A percentile compares a stretch with the other conserved stretches of the same genome.
phyloP scores from a whole-genome alignment of 2,329 filamentous ascomycete genomes.

The Talaromyces rugulosus region DNA sequence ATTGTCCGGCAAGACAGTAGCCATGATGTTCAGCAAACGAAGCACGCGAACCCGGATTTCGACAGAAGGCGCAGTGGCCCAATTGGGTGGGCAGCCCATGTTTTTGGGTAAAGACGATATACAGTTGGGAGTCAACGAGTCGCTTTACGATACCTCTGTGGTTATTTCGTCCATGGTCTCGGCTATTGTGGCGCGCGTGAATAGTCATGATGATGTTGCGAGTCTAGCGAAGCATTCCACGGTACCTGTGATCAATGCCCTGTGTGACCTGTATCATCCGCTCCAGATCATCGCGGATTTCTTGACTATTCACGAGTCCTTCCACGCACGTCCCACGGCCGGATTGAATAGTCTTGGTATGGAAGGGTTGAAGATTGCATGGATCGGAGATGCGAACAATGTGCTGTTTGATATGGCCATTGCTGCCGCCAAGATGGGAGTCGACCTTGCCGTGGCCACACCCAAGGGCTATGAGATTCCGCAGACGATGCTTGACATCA shows the following conservation, averaged over 20 bases:
- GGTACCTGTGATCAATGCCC: slow-evolving; percentile 79
- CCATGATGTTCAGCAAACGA: slow-evolving; percentile 95
- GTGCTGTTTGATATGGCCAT: slow-evolving; percentile 92
- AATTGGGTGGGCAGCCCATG: slow-evolving; percentile 91
- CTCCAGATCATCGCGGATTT: slow-evolving; percentile 93
- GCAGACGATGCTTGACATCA: slow-evolving; percentile 65
- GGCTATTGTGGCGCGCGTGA: slow-evolving; percentile 75
- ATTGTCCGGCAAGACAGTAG: slow-evolving; percentile 74
- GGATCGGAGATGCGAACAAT: slow-evolving; percentile 96
- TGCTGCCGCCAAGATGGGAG: slow-evolving; percentile 78
- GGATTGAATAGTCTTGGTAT: slow-evolving; percentile 57
- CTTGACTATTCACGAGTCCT: slow-evolving; percentile 79
- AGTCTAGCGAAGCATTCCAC: slow-evolving; percentile 66
- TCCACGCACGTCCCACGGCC: slow-evolving; percentile 48
- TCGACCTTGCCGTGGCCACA: slow-evolving; percentile 81
- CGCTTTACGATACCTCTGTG: slow-evolving; percentile 82
- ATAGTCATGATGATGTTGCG: slow-evolving; percentile 69
- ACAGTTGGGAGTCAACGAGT: slow-evolving; percentile 91
- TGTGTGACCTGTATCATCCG: slow-evolving; percentile 89
- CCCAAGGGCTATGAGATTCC: slow-evolving; percentile 83
- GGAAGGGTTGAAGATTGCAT: slow-evolving; percentile 83
- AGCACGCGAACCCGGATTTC: slow-evolving; percentile 91
- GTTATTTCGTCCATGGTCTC: slow-evolving; percentile 94
- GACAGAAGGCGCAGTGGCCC: slow-evolving; percentile 83
- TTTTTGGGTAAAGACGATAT: slow-evolving; percentile 95